Conservation (phyloP, 306 rosid genomes). For the Sicyos edulis region DNA sequence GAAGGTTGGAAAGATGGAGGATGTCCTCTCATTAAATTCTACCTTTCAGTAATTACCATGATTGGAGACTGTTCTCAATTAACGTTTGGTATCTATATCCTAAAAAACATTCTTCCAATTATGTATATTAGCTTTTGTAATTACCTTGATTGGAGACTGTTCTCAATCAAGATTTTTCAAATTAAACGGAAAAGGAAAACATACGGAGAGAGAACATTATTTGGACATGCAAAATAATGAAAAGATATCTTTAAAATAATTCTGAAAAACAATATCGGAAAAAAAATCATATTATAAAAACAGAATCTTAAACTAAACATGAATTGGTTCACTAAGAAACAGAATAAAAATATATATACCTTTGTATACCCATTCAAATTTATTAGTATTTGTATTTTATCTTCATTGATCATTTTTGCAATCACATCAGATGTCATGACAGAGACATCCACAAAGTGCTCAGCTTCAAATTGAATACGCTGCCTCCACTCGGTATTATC, state of each 20-base stretch:
- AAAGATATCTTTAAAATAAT: neutral
- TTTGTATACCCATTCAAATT: constrained; percentile 98
- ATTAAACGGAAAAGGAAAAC: neutral
- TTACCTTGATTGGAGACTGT: too few species aligned
- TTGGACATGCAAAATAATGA: neutral
- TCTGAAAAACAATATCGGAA: neutral
- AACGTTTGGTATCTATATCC: too few species aligned
- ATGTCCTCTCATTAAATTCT: too few species aligned
- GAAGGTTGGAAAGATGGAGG: too few species aligned
- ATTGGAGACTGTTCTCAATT: too few species aligned
- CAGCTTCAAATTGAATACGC: constrained; percentile 82
- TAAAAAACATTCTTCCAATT: neutral
- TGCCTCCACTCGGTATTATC: constrained; percentile 96
- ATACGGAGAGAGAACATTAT: neutral
- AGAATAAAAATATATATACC: constrained; percentile 36
- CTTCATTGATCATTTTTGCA: constrained; percentile 77
- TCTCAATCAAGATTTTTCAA: neutral
- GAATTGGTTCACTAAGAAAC: neutral
- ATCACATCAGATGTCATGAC: constrained; percentile 82
- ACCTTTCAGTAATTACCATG: too few species aligned
- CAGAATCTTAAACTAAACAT: neutral
- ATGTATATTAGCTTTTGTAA: too few species aligned
- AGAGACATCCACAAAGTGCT: constrained; percentile 89
- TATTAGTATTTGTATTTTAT: constrained; percentile 78
- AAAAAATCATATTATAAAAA: neutral